Evolutionary conservation across 2,329 filamentous ascomycete genomes (phyloP).

Genomic region (Pseudocercospora fuligena): DNA sequence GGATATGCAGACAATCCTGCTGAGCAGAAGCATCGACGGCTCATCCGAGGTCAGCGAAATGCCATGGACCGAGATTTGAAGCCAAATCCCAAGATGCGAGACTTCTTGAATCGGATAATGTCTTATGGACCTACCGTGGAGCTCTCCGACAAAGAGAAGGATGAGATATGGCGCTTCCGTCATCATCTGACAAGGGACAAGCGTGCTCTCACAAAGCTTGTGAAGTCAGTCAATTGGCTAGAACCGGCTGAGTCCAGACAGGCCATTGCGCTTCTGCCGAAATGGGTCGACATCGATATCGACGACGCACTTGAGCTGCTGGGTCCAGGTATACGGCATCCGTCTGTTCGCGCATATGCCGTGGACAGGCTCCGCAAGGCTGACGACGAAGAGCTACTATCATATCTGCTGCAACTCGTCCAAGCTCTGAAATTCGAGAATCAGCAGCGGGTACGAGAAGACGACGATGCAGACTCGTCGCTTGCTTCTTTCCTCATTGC

Average conservation of each 20-base stretch:
- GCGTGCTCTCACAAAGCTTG: constrained; percentile 84
- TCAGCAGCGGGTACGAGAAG: constrained; percentile 49
- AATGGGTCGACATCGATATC: constrained; percentile 96
- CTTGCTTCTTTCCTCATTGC: constrained; percentile 87
- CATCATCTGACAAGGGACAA: constrained; percentile 95
- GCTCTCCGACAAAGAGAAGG: constrained; percentile 87
- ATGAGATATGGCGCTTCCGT: constrained; percentile 95
- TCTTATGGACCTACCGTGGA: constrained; percentile 90
- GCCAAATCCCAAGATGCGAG: constrained; percentile 92
- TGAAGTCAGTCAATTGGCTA: constrained; percentile 95
- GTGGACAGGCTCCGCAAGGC: constrained; percentile 90
- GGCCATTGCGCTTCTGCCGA: constrained; percentile 84
- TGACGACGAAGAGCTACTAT: constrained; percentile 85
- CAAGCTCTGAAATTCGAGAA: constrained; percentile 95
- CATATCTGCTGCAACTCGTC: constrained; percentile 92
- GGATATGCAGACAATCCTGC: constrained; percentile 89
- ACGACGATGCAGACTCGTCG: constrained; percentile 72
- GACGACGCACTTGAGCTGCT: constrained; percentile 95
- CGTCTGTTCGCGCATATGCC: constrained; percentile 86
- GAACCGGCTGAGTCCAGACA: constrained; percentile 84
- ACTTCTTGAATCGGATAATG: constrained; percentile 89
- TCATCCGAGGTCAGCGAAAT: constrained; percentile 90
- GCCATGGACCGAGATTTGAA: constrained; percentile 93
- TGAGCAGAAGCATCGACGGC: constrained; percentile 88
- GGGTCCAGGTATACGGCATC: constrained; percentile 88